Conservation (phyloP, 805 yeast species). For the Pichia deserticola region DNA sequence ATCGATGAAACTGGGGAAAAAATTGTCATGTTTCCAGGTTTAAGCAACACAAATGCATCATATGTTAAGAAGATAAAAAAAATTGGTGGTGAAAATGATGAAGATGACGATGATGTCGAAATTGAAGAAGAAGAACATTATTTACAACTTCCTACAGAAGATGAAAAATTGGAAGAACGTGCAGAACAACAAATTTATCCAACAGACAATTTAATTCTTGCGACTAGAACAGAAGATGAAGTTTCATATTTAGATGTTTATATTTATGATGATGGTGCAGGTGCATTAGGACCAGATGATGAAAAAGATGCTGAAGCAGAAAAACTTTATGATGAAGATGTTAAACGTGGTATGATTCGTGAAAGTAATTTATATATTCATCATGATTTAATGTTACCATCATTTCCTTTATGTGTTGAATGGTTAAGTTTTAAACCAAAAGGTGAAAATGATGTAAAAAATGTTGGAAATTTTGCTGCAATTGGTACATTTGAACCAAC, state of each 20-base stretch:
- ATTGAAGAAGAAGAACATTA: constrained; percentile 48
- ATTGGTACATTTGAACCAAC: constrained; percentile 96
- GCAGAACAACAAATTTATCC: constrained; percentile 81
- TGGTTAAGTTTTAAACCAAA: constrained; percentile 80
- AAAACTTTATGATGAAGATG: constrained; percentile 64
- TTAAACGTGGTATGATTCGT: constrained; percentile 63
- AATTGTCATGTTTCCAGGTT: constrained; percentile 65
- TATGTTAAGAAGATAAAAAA: constrained; percentile 43
- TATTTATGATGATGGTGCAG: constrained; percentile 90
- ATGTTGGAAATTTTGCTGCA: constrained; percentile 87
- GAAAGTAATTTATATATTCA: constrained; percentile 81
- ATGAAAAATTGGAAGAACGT: constrained; percentile 68
- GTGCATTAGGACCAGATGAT: constrained; percentile 46
- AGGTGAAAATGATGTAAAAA: constrained; percentile 33
- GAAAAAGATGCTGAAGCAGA: constrained; percentile 58
- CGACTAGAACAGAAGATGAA: constrained; percentile 95
- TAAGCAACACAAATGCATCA: constrained; percentile 50
- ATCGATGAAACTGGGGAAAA: constrained; percentile 47
- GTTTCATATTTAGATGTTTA: constrained; percentile 87
- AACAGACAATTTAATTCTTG: constrained; percentile 81
- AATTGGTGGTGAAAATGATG: constrained; percentile 34
- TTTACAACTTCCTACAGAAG: constrained; percentile 53
- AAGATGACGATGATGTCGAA: constrained; percentile 20
- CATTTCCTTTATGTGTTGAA: constrained; percentile 94
- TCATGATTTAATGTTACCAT: constrained; percentile 94